Evolutionary conservation across 2,329 filamentous ascomycete species (phyloP).

Genomic region (Pyricularia sp.): DNA sequence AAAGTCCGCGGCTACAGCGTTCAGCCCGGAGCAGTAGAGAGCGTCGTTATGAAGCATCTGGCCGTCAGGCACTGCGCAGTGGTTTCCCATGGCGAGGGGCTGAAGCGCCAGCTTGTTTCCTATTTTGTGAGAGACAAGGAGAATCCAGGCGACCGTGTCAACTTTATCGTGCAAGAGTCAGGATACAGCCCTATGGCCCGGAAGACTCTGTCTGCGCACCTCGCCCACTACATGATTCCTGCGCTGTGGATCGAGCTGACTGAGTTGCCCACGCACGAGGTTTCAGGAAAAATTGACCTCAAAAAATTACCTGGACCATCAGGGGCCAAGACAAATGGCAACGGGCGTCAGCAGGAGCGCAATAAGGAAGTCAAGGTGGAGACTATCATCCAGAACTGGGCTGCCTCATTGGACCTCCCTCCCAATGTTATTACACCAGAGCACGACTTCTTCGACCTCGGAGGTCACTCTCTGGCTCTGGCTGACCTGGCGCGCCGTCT

Average conservation of each 20-base stretch:
- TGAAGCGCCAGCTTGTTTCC: conserved; percentile 63
- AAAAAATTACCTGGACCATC: conserved; percentile 22
- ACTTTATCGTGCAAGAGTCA: conserved; percentile 53
- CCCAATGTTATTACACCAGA: conserved; percentile 49
- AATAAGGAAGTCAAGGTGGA: conserved; percentile 54
- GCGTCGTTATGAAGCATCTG: conserved; percentile 54
- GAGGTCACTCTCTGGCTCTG: conserved; percentile 66
- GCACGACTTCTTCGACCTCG: conserved; percentile 70
- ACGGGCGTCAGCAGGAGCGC: conserved; percentile 19
- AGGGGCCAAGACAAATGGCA: conserved; percentile 23
- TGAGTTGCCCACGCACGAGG: not conserved
- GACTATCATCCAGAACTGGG: conserved; percentile 60
- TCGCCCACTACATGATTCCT: not conserved
- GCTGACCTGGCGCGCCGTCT: conserved; percentile 62
- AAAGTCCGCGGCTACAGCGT: conserved; percentile 70
- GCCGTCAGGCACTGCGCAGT: conserved; percentile 62
- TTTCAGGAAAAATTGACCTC: not conserved
- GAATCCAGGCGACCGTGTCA: conserved; percentile 40
- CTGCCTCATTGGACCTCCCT: conserved; percentile 53
- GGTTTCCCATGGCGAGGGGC: conserved; percentile 59
- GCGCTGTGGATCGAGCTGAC: not conserved
- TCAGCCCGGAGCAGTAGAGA: conserved; percentile 64
- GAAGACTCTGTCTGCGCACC: conserved; percentile 38
- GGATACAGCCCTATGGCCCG: conserved; percentile 60
- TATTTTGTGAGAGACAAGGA: conserved; percentile 61